These are phyloP conservation scores for Hemileia vastatrix DNA, from an alignment of 1,284 basidiomycete species.

Conservation along the genomic window DNA sequence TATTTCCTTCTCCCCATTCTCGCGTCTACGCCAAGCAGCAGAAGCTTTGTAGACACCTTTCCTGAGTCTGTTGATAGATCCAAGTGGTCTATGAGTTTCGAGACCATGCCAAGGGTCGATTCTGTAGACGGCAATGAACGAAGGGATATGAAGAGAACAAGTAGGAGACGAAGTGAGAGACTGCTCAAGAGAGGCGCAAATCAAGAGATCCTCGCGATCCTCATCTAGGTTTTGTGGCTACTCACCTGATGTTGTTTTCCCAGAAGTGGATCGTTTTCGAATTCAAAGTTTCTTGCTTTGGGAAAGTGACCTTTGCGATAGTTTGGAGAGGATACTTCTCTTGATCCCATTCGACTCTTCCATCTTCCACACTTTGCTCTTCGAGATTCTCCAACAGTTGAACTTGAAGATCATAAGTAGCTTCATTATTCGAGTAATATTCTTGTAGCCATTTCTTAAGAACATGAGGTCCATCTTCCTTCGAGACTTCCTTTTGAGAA, in stretches of 20 bases:
- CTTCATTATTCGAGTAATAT: constrained; percentile 26
- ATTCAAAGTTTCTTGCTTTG: constrained; percentile 33
- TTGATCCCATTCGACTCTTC: constrained; percentile 30
- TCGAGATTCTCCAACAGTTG: constrained; percentile 35
- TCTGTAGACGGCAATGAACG: not conserved
- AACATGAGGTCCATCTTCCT: constrained; percentile 26
- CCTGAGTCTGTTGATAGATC: constrained; percentile 33
- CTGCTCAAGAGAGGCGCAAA: too few species aligned
- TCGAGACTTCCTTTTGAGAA: constrained; percentile 21
- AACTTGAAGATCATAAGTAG: constrained; percentile 33
- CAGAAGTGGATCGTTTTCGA: constrained; percentile 31
- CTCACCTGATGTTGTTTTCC: constrained; percentile 33
- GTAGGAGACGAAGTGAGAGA: too few species aligned
- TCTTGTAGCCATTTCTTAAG: constrained; percentile 26
- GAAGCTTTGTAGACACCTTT: constrained; percentile 32
- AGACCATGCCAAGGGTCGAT: constrained; percentile 36
- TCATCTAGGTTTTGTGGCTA: too few species aligned
- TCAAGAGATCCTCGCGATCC: too few species aligned
- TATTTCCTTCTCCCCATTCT: constrained; percentile 26
- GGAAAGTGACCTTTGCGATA: constrained; percentile 31
- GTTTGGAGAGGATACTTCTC: constrained; percentile 34
- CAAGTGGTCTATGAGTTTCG: constrained; percentile 31
- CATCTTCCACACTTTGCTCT: constrained; percentile 35
- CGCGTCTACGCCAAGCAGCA: constrained; percentile 16
- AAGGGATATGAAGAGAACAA: too few species aligned